A percentile compares a stretch with the other conserved stretches of the same genome.
Conservation (phyloP, 169 alveolate species). For the Eimeria tenella region DNA sequence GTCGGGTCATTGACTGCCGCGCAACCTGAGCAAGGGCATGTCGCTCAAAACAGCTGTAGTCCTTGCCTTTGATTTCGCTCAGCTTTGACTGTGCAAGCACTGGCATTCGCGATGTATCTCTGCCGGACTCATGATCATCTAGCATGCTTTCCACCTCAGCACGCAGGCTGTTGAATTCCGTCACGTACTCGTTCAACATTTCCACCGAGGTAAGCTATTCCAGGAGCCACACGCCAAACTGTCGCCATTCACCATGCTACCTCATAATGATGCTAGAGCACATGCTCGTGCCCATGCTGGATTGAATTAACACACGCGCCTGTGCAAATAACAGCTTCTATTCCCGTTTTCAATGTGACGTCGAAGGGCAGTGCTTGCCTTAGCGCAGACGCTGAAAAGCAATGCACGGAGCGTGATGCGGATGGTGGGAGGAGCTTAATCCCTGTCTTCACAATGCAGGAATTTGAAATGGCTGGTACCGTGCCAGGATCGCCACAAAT, state of each 20-base stretch:
- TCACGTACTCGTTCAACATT: constrained; percentile 66
- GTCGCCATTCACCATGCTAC: constrained; percentile 1
- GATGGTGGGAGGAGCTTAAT: no score
- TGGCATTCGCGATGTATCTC: neutral
- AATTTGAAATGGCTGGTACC: no score
- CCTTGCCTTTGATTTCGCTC: constrained; percentile 60
- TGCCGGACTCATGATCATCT: neutral
- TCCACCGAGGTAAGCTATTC: neutral
- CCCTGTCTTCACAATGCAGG: no score
- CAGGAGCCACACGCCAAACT: neutral
- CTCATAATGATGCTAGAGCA: neutral
- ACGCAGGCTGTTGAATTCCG: constrained; percentile 67
- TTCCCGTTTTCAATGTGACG: no score
- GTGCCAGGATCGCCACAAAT: no score
- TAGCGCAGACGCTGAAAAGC: no score
- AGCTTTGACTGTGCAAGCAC: constrained; percentile 16
- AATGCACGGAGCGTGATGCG: no score
- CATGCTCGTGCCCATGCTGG: neutral
- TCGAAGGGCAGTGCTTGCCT: no score
- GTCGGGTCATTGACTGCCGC: neutral
- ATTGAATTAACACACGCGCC: no score
- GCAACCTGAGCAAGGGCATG: neutral
- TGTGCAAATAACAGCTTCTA: no score
- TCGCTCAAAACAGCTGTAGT: neutral
- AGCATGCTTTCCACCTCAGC: constrained; percentile 66